Evolutionary conservation across 177 flowering plant species (phyloP), one percentile per base, ranked within the genome.

Genomic region (Vitis hybrid): DNA sequence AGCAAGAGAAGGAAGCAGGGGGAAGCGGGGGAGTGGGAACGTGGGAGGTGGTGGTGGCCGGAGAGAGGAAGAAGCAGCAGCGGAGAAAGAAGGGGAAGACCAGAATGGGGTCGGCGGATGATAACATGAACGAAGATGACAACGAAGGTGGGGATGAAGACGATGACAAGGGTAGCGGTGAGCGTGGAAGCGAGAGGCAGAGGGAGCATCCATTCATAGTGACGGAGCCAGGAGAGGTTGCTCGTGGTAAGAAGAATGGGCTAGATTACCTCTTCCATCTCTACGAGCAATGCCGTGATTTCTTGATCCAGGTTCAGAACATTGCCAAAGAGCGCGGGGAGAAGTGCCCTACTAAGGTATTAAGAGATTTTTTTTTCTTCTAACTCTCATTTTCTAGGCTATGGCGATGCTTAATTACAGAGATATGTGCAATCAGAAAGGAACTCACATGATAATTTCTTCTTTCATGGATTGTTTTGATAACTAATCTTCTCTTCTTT

Each of bases 151-250:
- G 49, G 1, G 67, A 74, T 2, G 77, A 62, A n/a, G 77, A 60
- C 0, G 82, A 74, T 0, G 85, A 78, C 15, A 75, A 76, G 15
- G 80, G 65, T 10, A 74, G 57, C 3, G 76, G 72, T 26, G 80
- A 74, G 1, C 66, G 75, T 9, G 73, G 68, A 5, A 51, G 56
- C 15, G 88, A 89, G 78, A 85, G 99, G 79, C 98, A 90, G 80
- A 59, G 99, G 26, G 99, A 93, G 79, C 98, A 96, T 64, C 99
- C 97, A 1, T 96, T 96, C 72, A 88, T 93, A 0, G 97, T 96
- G 55, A 96, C 98, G 7, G 98, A 90, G 84, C 99, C 99, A 0
- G 98, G 98, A 2, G 99, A 96, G 69, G 97, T 93, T 68, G 98
- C 99, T 1, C 88, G 97, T 30, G 99, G 98, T 23, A 93, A 96